Base-by-base conservation (phyloP, 805 yeast genomes). In the Ascoidea rubescens region DNA sequence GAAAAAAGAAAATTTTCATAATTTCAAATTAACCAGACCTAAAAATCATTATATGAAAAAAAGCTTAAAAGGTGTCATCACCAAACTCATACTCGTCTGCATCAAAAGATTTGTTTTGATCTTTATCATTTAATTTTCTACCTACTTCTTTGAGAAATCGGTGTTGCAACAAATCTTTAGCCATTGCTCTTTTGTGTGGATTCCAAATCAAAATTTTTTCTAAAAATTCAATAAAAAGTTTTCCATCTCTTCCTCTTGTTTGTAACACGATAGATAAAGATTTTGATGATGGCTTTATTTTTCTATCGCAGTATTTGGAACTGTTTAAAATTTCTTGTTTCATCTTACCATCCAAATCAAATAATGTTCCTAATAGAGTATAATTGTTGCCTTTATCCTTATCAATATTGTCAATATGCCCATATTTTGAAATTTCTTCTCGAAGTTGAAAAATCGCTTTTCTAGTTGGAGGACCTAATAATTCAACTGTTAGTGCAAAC, bases 391-490 rank as follows among this genome's bases (percentile, higher is more conserved):
- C 50, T 21, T 53, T 53, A 5, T 47, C 45, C 16, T 50, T 53
- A 2, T 49, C 49, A 48, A 52, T 49, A 51, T 60, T 61, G 46
- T 59, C 61, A 31, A 71, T 64, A 4, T 70, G 66, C 0, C 77
- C 77, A 31, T 62, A 54, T 12, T 58, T 56, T 12, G 61, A 49
- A 5, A 79, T 52, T 6, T 66, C 69, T 5, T 67, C 61, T 45
- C 82, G 62, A 52, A 74, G 64, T 6, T 62, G 57, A 12, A 66
- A 31, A 2, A 81, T 69, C 4, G 70, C 64, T 2, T 63, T 51
- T 45, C 66, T 64, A 30, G 65, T 79, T 32, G 96, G 96, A 5
- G 90, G 83, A n/a, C 96, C 96, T 82, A 87, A 79, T 47, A 86
- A 68, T 60, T 87, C 75, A 67, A 87, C 84, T 50, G 84, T 84